Percentiles rank a stretch among this genome's conserved stretches.
Conservation (phyloP, 2,329 filamentous ascomycete species). For the Pleoardoris graminearum region DNA sequence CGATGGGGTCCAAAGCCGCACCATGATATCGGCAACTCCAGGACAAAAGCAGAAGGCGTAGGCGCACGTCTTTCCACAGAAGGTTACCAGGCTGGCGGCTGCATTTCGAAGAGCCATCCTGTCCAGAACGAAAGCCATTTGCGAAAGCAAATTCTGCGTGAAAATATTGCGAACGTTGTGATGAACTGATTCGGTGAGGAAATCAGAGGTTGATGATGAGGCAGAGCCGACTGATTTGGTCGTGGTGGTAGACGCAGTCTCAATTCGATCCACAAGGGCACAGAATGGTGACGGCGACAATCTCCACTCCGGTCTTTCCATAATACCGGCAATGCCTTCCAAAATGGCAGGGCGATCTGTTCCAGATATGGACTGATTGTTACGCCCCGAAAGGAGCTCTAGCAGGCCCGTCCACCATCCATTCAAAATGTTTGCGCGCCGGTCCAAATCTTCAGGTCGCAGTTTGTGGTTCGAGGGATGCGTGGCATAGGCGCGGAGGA, state of each 20-base stretch:
- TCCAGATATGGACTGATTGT: slow-evolving; percentile 76
- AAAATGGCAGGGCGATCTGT: slow-evolving; percentile 81
- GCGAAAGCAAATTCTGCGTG: slow-evolving; percentile 75
- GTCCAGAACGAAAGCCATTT: slow-evolving; percentile 85
- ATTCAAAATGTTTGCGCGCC: slow-evolving; percentile 76
- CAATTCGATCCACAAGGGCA: slow-evolving; percentile 61
- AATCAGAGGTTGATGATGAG: slow-evolving; percentile 64
- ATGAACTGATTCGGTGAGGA: slow-evolving; percentile 74
- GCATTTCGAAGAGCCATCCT: slow-evolving; percentile 81
- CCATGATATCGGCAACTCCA: slow-evolving; percentile 79
- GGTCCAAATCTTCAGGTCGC: slow-evolving; percentile 79
- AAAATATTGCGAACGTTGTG: slow-evolving; percentile 91
- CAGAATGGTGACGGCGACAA: slow-evolving; percentile 69
- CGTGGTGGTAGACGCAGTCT: slow-evolving; percentile 50
- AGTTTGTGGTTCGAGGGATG: slow-evolving; percentile 69
- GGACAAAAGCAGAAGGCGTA: slow-evolving; percentile 94
- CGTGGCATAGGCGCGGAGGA: slow-evolving; percentile 69
- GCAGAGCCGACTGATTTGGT: slow-evolving; percentile 62
- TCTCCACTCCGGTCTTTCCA: slow-evolving; percentile 89
- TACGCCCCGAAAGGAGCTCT: slow-evolving; percentile 76
- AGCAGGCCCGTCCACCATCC: slow-evolving; percentile 88
- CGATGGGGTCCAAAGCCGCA: slow-evolving; percentile 77
- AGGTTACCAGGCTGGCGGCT: slow-evolving; percentile 69
- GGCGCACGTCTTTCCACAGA: slow-evolving; percentile 86
- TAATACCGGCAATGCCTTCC: slow-evolving; percentile 77